Evolutionary conservation across 345 rosid species (phyloP), one percentile per base, ranked within the genome.

Genomic region (Bruguiera gymnorhiza): DNA sequence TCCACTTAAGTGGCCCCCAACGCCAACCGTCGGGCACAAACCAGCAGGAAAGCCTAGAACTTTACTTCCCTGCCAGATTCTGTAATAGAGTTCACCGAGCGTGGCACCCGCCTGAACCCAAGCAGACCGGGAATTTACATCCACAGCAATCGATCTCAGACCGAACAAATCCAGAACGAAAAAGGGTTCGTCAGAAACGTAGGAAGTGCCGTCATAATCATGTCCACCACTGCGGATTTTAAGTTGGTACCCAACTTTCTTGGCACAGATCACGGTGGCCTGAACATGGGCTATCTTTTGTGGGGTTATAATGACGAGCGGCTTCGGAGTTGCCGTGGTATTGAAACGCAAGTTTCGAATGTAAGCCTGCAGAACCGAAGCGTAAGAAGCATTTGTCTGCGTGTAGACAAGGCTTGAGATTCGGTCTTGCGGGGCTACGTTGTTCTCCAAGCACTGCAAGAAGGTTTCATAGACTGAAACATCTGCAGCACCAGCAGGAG

Each of bases 201-300:
- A 88, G 3, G 90, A 88, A 37, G 83, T 31, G 20, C 88, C 90
- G 8, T 86, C 87, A n/a, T 64, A 86, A 20, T 87, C 89, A 39
- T 87, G 89, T 26, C 92, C 89, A 11, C 92, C 92, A 27, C 89
- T 85, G 0, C 93, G 79, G 71, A 83, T 83, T 59, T 82, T 86
- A 30, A 88, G 74, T 1, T 70, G 76, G 55, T 63, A 86, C 5
- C 89, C 81, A 1, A 79, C 26, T 11, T 76, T 39, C n/a, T 83
- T 74, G 4, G 93, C 63, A 78, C 90, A 88, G 54, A 74, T 24
- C 1, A 88, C 89, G 1, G 90, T 79, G 27, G 89, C 83, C 29
- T 83, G 82, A 65, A 86, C 90, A 63, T 86, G 85, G 65, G 79
- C 67, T 2, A 84, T 78, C 11, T 84, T 56, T 6, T 61, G 70